Evolutionary conservation across 768 basidiomycete genomes (phyloP), one percentile per base, ranked within the genome.

Genomic region (Termitomyces sp.): DNA sequence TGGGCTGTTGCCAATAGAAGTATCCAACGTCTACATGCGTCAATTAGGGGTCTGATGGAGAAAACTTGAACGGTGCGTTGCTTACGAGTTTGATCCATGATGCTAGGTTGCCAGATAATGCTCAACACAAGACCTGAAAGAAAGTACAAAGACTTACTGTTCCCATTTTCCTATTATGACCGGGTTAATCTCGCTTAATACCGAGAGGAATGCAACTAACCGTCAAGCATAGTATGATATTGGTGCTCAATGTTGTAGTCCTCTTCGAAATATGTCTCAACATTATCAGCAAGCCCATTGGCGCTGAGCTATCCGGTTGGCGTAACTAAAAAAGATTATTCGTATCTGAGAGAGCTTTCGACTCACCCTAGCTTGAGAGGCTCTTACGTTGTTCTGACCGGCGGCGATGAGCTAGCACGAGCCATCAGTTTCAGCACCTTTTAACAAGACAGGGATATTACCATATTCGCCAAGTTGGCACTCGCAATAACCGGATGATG

Each of bases 1-100:
- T 84, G 3, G 87, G 86, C 67, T 86, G 86, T 64, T 91, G 87
- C 84, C 87, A 88, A 71, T 89, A 87, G 63, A 78, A 83, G 63
- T 86, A 88, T 59, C 81, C 81, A 60, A 85, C 69, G 69, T 84
- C 77, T 81, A 40, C 14, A 57, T n/a, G 47, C 1, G 37, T 40
- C n/a, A 60, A 42, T 11, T n/a, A 48, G 9, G 1, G 25, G 3
- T 48, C 31, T n/a, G 45, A 36, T 25, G 1, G 31, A 34, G 37
- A 40, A 43, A 12, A 10, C 6, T n/a, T 15, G 32, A 29, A 48
- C 3, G 5, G 43, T 25, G 34, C 20, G 45, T 45, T 40, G 56
- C 77, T 61, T 57, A 79, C 79, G 86, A 31, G 86, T 86, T 67
- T 88, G 87, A 67, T 86, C 85, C 84, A 89, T 87, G 81, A 89